Evolutionary conservation across 805 yeast species (phyloP), one percentile per base, ranked within the genome.

Genomic region (Metschnikowia similis): DNA sequence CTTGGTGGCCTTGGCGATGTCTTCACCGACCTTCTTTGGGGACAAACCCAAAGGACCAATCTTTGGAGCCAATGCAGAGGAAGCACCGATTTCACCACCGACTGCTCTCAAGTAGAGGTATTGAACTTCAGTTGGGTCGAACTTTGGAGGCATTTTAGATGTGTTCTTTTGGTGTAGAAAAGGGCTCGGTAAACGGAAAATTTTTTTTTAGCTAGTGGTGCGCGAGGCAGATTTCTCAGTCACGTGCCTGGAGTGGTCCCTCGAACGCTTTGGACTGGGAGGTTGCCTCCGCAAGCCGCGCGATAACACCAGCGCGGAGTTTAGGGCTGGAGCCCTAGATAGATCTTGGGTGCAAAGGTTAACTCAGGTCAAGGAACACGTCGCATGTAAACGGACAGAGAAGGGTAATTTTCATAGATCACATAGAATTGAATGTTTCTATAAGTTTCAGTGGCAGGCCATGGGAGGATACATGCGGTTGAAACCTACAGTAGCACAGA

Each of bases 1-100:
- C 82, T 88, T 87, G 82, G 99, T 92, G 76, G 99, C 99, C 87
- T 94, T 94, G 76, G 99, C 99, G 71, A 94, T 94, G 76, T 94
- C 99, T 81, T 94, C 99, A 91, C 99, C 99, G 74, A 94, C 97
- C 87, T 94, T 92, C 96, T 92, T 94, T 83, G 99, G 97, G 59
- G 97, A 90, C 69, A 94, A 83, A 90, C 99, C 99, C 75, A 94
- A 89, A 68, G 99, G 99, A 89, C 99, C 99, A 74, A 94, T 94
- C 92, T 94, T 94, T 76, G 99, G 99, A 68, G 99, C 99, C 72
- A 94, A 87, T 65, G 99, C 97, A 64, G 99, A 88, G 60, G 98
- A 90, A 71, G 97, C 96, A 83, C 98, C 99, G 71, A 94, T 95
- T 84, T 94, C 99, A 85, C 99, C 99, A 88, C 99, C 99, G 67